phyloP scores from a whole-genome alignment of 306 rosid species.

The Vigna unguiculata region DNA sequence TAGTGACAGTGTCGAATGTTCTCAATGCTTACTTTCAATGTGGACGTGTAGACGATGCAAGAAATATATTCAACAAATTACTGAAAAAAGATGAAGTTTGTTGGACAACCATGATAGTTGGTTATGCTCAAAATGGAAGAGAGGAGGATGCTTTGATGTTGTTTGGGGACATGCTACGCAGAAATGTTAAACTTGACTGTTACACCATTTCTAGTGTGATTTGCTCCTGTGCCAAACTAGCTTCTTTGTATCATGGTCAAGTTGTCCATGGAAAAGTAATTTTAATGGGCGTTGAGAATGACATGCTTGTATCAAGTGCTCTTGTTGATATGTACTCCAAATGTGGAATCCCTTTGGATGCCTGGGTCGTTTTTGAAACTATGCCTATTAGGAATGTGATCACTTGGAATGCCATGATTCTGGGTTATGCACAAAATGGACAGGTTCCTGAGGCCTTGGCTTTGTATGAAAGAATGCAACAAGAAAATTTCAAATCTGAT shows the following conservation, averaged over 20 bases:
- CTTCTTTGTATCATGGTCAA: slow-evolving; percentile 58
- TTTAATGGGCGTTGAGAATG: slow-evolving; percentile 48
- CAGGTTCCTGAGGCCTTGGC: slow-evolving; percentile 51
- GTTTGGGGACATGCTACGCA: slow-evolving; percentile 56
- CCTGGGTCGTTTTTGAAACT: slow-evolving; percentile 49
- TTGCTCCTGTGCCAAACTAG: slow-evolving; percentile 62
- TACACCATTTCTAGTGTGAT: slow-evolving; percentile 57
- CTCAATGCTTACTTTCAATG: slow-evolving; percentile 53
- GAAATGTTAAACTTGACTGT: slow-evolving; percentile 53
- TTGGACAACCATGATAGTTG: slow-evolving; percentile 66
- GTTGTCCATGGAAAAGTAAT: slow-evolving; percentile 56
- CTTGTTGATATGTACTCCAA: slow-evolving; percentile 65
- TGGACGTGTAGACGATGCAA: slow-evolving; percentile 51
- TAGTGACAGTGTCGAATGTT: slow-evolving; percentile 53
- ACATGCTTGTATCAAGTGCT: slow-evolving; percentile 58
- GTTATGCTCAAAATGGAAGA: slow-evolving; percentile 55
- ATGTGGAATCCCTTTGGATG: slow-evolving; percentile 64
- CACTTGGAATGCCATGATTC: slow-evolving; percentile 57
- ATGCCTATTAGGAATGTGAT: slow-evolving; percentile 50
- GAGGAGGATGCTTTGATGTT: slow-evolving; percentile 58
- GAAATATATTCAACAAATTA: slow-evolving; percentile 46
- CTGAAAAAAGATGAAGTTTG: slow-evolving; percentile 52
- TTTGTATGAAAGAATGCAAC: slow-evolving; percentile 55
- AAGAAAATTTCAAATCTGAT: slow-evolving; percentile 55
- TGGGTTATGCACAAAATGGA: slow-evolving; percentile 62